Base-by-base conservation (phyloP, 2,329 filamentous ascomycete genomes). In the Fusarium neocosmosporiellum region DNA sequence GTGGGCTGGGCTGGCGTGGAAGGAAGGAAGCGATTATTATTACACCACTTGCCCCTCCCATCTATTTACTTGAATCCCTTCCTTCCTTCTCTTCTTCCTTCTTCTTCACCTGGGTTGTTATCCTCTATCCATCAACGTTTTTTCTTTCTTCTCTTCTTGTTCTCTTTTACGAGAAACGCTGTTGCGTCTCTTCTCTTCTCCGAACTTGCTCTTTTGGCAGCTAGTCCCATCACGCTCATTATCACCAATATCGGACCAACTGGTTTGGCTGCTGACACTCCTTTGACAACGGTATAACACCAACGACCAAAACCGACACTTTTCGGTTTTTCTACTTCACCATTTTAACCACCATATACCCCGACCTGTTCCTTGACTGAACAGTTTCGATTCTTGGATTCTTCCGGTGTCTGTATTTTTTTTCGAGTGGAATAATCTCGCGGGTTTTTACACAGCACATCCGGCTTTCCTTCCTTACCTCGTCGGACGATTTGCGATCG, bases 201-300 rank as follows among this genome's bases (percentile, higher is more conserved):
- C 80, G 80, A 81, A 80, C 79, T 80, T 81, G 81, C 57, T 80
- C 82, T 79, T 66, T 75, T 50, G 46, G 75, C 78, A 79, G 78
- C 78, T 69, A 66, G 74, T 69, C 74, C 74, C 66, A 67, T 72
- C 67, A 79, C 78, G 75, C 72, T 80, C 78, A 73, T 81, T 81
- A 75, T 69, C 64, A 75, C 63, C 55, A 53, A 22, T 69, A 64
- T 83, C 83, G 78, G 83, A 80, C 85, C 86, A 87, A 88, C 86
- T 87, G 86, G 86, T 83, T 88, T 88, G 87, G 87, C 86, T 88
- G 84, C 85, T 85, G 84, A 85, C 86, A 80, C 82, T 88, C 85
- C 82, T 89, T 88, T 86, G 69, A 55, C 31, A 55, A 55, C 53
- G 53, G 33, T 36, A 22, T 36, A 34, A 55, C n/a, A 34, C 10